Evolutionary conservation across 495 filamentous ascomycete species (phyloP).

Genomic region (Melanomma pulvis-pyrius): DNA sequence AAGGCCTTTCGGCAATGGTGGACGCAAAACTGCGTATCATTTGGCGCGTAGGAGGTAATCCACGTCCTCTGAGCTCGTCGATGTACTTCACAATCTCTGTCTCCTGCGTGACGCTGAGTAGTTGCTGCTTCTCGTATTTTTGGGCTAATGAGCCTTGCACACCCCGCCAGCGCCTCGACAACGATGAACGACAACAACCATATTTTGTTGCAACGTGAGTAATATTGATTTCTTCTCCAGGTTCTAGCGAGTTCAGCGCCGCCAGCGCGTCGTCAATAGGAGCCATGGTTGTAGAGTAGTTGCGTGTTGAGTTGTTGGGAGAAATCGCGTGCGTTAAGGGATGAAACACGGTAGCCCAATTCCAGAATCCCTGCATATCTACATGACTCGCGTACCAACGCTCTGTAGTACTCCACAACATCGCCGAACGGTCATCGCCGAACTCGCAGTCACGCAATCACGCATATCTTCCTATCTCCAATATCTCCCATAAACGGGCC

Average conservation of each 20-base stretch:
- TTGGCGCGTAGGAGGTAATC: background rate
- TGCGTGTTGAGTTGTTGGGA: background rate
- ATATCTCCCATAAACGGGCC: background rate
- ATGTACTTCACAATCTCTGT: background rate
- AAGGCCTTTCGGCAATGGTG: background rate
- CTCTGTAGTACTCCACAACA: too few species aligned
- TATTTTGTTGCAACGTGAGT: background rate
- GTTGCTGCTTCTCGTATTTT: background rate
- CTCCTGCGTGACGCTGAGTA: background rate
- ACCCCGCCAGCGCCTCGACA: background rate
- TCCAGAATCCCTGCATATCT: too few species aligned
- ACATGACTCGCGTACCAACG: too few species aligned
- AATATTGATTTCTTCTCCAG: background rate
- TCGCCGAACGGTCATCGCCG: too few species aligned
- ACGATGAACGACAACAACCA: background rate
- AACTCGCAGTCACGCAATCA: background rate
- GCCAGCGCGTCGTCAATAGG: conserved; percentile 15
- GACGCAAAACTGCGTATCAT: conserved; percentile 5
- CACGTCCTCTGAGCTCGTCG: background rate
- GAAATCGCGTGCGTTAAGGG: background rate
- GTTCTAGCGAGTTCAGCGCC: background rate
- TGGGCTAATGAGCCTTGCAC: background rate
- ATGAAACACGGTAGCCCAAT: background rate
- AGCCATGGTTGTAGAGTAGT: conserved; percentile 9
- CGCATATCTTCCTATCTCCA: background rate